phyloP scores from a whole-genome alignment of 2,329 filamentous ascomycete species.

The Phaeosphaeria sp. region DNA sequence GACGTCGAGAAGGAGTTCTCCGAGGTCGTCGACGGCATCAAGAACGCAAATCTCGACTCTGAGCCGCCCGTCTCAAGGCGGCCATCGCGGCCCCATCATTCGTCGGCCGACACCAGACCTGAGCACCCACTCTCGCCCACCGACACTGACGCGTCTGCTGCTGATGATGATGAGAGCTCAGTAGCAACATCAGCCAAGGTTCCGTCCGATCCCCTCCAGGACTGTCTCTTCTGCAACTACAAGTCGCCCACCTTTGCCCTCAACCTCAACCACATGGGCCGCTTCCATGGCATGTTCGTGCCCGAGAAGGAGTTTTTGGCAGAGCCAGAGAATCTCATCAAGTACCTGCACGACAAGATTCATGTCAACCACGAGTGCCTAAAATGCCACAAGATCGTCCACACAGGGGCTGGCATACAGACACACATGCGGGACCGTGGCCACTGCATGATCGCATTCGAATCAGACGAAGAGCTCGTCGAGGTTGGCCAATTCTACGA shows the following conservation, averaged over 20 bases:
- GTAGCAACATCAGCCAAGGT: constrained; percentile 35
- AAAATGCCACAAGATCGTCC: constrained; percentile 83
- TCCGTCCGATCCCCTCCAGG: constrained; percentile 50
- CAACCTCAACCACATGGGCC: constrained; percentile 88
- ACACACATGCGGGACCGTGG: constrained; percentile 98
- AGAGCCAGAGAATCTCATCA: constrained; percentile 80
- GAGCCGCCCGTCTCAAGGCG: constrained; percentile 54
- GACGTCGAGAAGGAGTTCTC: constrained; percentile 78
- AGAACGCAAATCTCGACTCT: constrained; percentile 62
- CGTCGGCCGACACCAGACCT: constrained; percentile 38
- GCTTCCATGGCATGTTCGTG: constrained; percentile 93
- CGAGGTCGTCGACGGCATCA: constrained; percentile 77
- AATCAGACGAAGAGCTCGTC: constrained; percentile 85
- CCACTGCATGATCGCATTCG: constrained; percentile 96
- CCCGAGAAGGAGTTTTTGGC: constrained; percentile 86
- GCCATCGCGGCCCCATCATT: constrained; percentile 51
- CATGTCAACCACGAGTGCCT: constrained; percentile 83
- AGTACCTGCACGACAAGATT: constrained; percentile 80
- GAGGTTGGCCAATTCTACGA: constrained; percentile 97
- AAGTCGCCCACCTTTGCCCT: constrained; percentile 76
- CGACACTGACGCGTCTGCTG: constrained; percentile 36
- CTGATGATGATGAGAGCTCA: constrained; percentile 51
- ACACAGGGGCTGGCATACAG: constrained; percentile 79
- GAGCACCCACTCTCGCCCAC: constrained; percentile 48
- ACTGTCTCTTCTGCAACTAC: constrained; percentile 93